phyloP scores from a whole-genome alignment of 2,329 filamentous ascomycete species.

The Diaporthe vexans region DNA sequence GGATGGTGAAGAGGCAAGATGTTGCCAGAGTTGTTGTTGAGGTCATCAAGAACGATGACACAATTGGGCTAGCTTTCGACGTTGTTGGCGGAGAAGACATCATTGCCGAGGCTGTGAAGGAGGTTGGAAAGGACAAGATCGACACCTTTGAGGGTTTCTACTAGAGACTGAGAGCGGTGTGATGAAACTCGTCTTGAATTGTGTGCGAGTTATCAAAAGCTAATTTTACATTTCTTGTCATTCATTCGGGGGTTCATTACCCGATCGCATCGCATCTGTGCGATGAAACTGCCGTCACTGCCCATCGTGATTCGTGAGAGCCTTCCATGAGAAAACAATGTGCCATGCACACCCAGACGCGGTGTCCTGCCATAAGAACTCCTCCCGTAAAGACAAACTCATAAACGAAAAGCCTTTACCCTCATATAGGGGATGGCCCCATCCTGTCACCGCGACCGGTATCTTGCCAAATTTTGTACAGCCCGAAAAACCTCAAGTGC shows the following conservation, averaged over 20 bases:
- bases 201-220: neutral
- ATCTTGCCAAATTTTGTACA: no score
- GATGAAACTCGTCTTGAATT: neutral
- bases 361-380: neutral
- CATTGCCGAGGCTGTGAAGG: constrained; percentile 55
- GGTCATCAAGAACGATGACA: constrained; percentile 55
- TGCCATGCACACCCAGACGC: no score
- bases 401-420: no score
- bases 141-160: constrained; percentile 50
- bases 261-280: neutral
- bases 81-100: constrained; percentile 52
- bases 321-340: neutral
- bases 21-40: constrained; percentile 59
- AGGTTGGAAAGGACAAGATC: constrained; percentile 53
- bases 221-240: neutral
- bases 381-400: no score
- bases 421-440: no score
- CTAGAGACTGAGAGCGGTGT: constrained; percentile 23
- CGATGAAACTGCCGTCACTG: neutral
- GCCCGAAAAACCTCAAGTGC: no score
- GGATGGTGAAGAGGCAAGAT: constrained; percentile 58
- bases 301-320: neutral
- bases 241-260: neutral
- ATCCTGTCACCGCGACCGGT: no score
- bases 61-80: constrained; percentile 59